phyloP scores from a whole-genome alignment of 495 filamentous ascomycete species.

The Lophiotrema nucula region DNA sequence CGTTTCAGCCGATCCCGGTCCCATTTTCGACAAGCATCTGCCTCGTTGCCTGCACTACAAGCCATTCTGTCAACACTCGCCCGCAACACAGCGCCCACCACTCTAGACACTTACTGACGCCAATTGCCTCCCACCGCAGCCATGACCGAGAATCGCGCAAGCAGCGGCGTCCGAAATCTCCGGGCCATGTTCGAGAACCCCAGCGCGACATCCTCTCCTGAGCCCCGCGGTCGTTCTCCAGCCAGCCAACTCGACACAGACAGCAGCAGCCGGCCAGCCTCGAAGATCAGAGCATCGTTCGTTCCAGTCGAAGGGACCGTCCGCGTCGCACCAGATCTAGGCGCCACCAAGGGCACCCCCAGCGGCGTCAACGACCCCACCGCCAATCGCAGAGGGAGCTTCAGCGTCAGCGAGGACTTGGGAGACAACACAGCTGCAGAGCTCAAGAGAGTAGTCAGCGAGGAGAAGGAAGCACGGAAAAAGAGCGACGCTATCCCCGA shows the following conservation, averaged over 20 bases:
- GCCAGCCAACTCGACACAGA: constrained; percentile 47
- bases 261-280: constrained; percentile 55
- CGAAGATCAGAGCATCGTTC: constrained; percentile 81
- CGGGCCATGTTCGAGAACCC: constrained; percentile 86
- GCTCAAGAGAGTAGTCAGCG: constrained; percentile 36
- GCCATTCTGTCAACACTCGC: constrained; percentile 9
- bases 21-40: constrained; percentile 30
- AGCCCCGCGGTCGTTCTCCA: constrained; percentile 71
- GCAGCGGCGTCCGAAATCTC: constrained; percentile 65
- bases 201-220: constrained; percentile 54
- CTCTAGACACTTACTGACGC: constrained; percentile 29
- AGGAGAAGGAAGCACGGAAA: constrained; percentile 37
- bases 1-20: constrained; percentile 37
- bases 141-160: constrained; percentile 52
- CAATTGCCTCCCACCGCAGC: constrained; percentile 30
- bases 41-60: constrained; percentile 21
- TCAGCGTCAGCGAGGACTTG: constrained; percentile 31
- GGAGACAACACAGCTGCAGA: constrained; percentile 24
- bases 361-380: constrained; percentile 30
- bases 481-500: constrained; percentile 33
- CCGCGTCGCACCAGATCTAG: constrained; percentile 21
- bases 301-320: constrained; percentile 69
- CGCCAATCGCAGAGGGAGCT: constrained; percentile 35
- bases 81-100: neutral
- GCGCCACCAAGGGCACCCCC: constrained; percentile 22